Evolutionary conservation across 208 protist genomes (phyloP), one percentile per base, ranked within the genome.

Genomic region (Naegleria lovaniensis): DNA sequence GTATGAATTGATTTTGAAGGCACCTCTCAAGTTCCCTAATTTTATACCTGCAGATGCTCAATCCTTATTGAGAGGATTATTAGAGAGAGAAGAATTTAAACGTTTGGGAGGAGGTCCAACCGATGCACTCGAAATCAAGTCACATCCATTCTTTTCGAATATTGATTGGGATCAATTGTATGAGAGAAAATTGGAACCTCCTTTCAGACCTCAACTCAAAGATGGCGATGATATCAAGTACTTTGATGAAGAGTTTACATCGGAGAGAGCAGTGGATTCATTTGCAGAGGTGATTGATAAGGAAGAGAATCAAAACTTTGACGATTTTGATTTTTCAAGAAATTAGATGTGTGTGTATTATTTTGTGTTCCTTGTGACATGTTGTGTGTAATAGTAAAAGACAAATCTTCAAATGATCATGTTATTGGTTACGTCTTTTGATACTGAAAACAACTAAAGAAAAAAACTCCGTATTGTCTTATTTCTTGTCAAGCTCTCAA

Each of bases 91-190:
- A 16, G 38, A 43, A 75, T n/a, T 29, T 0, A 41, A 84, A 36
- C 19, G 90, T 43, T 36, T 88, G 4, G 52, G 52, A 48, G 25
- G 15, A 55, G 38, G 39, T 36, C 13, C n/a, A 7, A 36, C 11
- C 15, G 89, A 79, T 90, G 7, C 19, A 51, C 7, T 25, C 2
- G 90, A 86, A 55, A 91, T 91, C 22, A 39, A 38, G 11, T n/a
- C n/a, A 29, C 90, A 91, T 79, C 67, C 59, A 43, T 91, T 52
- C 39, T 91, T 91, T 22, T 6, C 4, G 25, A 36, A 19, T 33
- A 89, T 91, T 48, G 75, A 91, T 48, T 91, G 83, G 84, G 40
- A 51, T n/a, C 40, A 91, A 55, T 48, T 91, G 7, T 29, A 83
- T 25, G 0, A 19, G 19, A 43, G 25, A 38, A 3, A 91, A 91